These are phyloP conservation scores for Suillus paluster DNA, from an alignment of 768 basidiomycete genomes.

Conservation along the genomic window DNA sequence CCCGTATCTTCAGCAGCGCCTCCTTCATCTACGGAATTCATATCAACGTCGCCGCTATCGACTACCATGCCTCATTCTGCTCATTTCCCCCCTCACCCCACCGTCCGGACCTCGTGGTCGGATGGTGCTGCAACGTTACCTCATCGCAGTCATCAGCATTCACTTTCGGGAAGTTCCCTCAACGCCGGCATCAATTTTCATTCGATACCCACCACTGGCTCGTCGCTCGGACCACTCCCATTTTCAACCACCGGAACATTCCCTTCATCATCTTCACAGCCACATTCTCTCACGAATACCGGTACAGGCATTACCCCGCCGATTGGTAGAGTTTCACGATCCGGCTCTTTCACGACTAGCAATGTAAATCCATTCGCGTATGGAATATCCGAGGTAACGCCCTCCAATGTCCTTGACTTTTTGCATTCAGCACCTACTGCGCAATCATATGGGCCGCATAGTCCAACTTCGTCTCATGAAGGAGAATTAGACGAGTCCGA, in stretches of 20 bases:
- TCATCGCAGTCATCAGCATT: conserved; percentile 35
- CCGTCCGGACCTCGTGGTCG: conserved; percentile 34
- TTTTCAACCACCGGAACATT: conserved; percentile 38
- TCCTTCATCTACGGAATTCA: conserved; percentile 25
- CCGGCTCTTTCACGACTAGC: conserved; percentile 56
- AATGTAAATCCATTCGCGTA: conserved; percentile 45
- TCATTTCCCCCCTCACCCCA: conserved; percentile 28
- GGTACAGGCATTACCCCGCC: conserved; percentile 36
- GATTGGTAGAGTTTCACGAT: conserved; percentile 60
- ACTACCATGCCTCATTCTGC: conserved; percentile 24
- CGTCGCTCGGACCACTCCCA: conserved; percentile 31
- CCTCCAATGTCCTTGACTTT: conserved; percentile 35
- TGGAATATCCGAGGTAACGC: conserved; percentile 34
- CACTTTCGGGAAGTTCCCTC: conserved; percentile 35
- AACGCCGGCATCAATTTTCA: conserved; percentile 31
- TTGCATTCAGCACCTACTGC: conserved; percentile 21
- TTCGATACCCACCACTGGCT: conserved; percentile 37
- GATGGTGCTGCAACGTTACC: conserved; percentile 32
- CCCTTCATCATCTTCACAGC: conserved; percentile 29
- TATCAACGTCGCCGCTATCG: conserved; percentile 25
- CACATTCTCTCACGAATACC: conserved; percentile 23
- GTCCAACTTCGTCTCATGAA: conserved; percentile 47
- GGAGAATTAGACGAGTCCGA: conserved; percentile 58
- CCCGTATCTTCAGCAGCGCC: conserved; percentile 22
- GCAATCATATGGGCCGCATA: conserved; percentile 21